Base-by-base conservation (phyloP, 495 filamentous ascomycete genomes). In the Penicillium antarcticum region DNA sequence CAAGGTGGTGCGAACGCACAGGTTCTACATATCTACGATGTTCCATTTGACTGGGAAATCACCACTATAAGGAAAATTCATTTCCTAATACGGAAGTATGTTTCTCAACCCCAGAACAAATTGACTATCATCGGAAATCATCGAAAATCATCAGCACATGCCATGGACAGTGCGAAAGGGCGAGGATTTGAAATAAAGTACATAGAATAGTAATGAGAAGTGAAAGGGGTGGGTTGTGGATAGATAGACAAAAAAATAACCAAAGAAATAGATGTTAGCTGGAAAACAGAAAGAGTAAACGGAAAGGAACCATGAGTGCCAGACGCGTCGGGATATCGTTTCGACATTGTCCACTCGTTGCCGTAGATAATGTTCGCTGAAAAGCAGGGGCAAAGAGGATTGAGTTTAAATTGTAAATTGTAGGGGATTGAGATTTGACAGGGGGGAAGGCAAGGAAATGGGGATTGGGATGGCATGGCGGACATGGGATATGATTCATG, bases 331-430 rank as follows among this genome's bases (percentile, higher is more conserved):
- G 68, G 65, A 61, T 52, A 57, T 71, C 70, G 57, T 73, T 67
- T 67, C 68, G 53, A 66, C 70, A 67, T 73, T 64, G 67, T 70
- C 62, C 63, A 60, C 58, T 71, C 60, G 54, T 70, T 63, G 67
- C 66, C 67, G 66, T 67, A 65, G 63, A 68, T 71, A 62, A 65
- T 61, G 62, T 57, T 60, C 64, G 66, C 60, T 65, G 50, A 68
- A 62, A 67, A 65, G 55, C 53, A 55, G 31, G 41, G 52, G 49
- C 11, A 47, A 56, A 47, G 33, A 21, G 23, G 9, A 43, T 45
- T 44, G 45, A 38, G 29, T 34, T 46, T 48, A 43, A 13, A 33
- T 23, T 23, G 21, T 23, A 18, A 33, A 40, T 21, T n/a, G n/a
- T n/a, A n/a, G n/a, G n/a, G n/a, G n/a, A 40, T 21, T 35, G 13